Percentiles rank a stretch among this genome's conserved stretches.
phyloP scores from a whole-genome alignment of 371 early-diverging fungal genomes.

The Mortierella sp. region DNA sequence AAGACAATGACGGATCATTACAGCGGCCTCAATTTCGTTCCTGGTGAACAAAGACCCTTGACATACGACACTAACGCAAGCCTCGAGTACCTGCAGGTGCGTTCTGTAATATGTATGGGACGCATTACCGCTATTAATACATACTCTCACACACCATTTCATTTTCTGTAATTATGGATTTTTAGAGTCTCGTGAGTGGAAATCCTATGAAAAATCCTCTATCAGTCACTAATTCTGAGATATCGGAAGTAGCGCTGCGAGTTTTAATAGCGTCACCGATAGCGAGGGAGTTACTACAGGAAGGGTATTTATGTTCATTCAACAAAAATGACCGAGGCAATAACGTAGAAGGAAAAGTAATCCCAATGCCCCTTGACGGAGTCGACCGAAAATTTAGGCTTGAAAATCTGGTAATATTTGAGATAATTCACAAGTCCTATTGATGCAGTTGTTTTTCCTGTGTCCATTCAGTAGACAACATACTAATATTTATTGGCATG shows the following conservation, averaged over 20 bases:
- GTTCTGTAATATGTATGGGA: constrained; percentile 6
- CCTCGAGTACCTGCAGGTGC: constrained; percentile 54
- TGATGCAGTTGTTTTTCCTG: constrained; percentile 12
- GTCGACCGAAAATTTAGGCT: constrained; percentile 20
- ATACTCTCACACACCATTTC: constrained; percentile 6
- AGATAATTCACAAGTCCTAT: constrained; percentile 7
- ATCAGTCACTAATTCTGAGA: constrained; percentile 44
- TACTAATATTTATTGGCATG: background rate
- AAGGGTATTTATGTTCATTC: constrained; percentile 3
- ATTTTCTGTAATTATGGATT: background rate
- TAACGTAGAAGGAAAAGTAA: constrained; percentile 24
- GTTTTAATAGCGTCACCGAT: constrained; percentile 38
- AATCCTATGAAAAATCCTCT: constrained; percentile 29
- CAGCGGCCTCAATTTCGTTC: constrained; percentile 44
- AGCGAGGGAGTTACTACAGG: constrained; percentile 28
- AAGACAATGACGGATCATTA: constrained; percentile 43
- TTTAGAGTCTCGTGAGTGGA: constrained; percentile 18
- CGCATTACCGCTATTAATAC: constrained; percentile 1
- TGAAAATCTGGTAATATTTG: constrained; percentile 28
- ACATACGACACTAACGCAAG: constrained; percentile 46
- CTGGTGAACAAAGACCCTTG: constrained; percentile 26
- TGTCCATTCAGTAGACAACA: constrained; percentile 9
- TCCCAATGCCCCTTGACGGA: constrained; percentile 15
- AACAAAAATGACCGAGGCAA: constrained; percentile 22
- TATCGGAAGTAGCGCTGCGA: constrained; percentile 27